Percentiles rank a stretch among this genome's conserved stretches.
Conservation (phyloP, 2,329 filamentous ascomycete species). For the Aschersonia sp. region DNA sequence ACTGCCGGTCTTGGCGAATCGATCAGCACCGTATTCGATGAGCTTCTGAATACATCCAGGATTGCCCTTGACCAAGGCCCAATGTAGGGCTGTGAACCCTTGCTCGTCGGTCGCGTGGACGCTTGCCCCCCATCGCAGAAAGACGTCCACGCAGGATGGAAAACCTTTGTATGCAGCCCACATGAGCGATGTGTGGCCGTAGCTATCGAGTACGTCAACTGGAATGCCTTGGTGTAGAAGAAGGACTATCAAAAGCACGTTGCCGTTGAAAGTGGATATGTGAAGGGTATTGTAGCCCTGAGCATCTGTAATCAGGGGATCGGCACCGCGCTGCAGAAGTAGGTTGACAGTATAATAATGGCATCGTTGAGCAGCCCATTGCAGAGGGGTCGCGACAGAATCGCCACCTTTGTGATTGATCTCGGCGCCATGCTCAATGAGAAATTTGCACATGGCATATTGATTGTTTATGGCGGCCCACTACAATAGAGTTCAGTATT, state of each 20-base stretch:
- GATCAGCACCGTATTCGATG: slow-evolving; percentile 87
- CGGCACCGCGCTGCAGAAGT: slow-evolving; percentile 78
- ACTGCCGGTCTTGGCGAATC: slow-evolving; percentile 76
- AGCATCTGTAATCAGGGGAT: slow-evolving; percentile 80
- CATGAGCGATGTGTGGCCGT: slow-evolving; percentile 91
- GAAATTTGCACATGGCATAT: slow-evolving; percentile 91
- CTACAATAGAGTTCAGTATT: slow-evolving; percentile 29
- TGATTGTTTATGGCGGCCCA: slow-evolving; percentile 99
- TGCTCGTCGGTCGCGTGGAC: slow-evolving; percentile 84
- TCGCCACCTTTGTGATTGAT: slow-evolving; percentile 94
- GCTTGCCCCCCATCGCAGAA: slow-evolving; percentile 88
- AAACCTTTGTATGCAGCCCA: slow-evolving; percentile 98
- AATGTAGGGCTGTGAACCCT: slow-evolving; percentile 89
- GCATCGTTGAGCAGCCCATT: slow-evolving; percentile 94
- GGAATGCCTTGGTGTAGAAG: slow-evolving; percentile 91
- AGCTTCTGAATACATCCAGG: slow-evolving; percentile 83
- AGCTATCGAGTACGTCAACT: slow-evolving; percentile 78
- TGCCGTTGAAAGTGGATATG: slow-evolving; percentile 93
- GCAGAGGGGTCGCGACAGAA: slow-evolving; percentile 80
- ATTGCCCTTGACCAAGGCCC: slow-evolving; percentile 90
- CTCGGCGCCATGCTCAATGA: slow-evolving; percentile 71
- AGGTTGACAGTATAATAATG: slow-evolving; percentile 95
- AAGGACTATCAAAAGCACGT: slow-evolving; percentile 76
- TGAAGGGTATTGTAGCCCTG: slow-evolving; percentile 98
- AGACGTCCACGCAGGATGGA: slow-evolving; percentile 80